Conservation (phyloP, 345 rosid genomes). For the Pistacia vera region DNA sequence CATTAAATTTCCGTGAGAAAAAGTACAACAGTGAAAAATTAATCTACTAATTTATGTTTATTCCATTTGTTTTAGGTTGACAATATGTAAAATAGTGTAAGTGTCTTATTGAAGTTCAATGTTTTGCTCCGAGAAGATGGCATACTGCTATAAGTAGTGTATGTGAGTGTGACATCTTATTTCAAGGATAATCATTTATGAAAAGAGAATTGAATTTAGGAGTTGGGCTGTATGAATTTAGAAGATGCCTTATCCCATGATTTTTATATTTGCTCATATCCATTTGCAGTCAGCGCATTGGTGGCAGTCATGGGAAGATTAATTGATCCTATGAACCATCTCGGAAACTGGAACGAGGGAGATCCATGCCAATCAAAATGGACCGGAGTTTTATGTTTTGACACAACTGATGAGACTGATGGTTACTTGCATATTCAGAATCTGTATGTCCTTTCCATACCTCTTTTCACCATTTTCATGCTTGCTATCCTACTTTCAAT, state of each 20-base stretch:
- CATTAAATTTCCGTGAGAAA: no score
- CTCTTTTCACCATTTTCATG: neutral
- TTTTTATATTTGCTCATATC: conserved; percentile 1
- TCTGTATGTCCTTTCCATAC: conserved; percentile 55
- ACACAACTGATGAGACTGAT: conserved; percentile 39
- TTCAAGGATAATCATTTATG: neutral
- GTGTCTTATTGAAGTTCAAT: no score
- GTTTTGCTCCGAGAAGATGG: no score
- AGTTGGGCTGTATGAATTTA: neutral
- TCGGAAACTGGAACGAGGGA: conserved; percentile 66
- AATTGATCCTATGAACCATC: conserved; percentile 55
- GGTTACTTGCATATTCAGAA: conserved; percentile 64
- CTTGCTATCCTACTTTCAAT: neutral
- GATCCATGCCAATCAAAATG: conserved; percentile 89
- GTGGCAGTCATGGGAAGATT: conserved; percentile 46
- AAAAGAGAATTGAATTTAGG: neutral
- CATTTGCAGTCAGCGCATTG: conserved; percentile 68
- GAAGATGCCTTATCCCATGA: neutral
- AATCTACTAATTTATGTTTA: no score
- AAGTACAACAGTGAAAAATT: no score
- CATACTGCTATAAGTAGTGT: no score
- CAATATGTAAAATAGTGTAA: no score
- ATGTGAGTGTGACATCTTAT: no score
- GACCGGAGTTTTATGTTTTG: conserved; percentile 69
- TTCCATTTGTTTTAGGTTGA: no score